These are phyloP conservation scores for Picea sitchensis DNA, from an alignment of 75 land plant species.

Conservation along the genomic window DNA sequence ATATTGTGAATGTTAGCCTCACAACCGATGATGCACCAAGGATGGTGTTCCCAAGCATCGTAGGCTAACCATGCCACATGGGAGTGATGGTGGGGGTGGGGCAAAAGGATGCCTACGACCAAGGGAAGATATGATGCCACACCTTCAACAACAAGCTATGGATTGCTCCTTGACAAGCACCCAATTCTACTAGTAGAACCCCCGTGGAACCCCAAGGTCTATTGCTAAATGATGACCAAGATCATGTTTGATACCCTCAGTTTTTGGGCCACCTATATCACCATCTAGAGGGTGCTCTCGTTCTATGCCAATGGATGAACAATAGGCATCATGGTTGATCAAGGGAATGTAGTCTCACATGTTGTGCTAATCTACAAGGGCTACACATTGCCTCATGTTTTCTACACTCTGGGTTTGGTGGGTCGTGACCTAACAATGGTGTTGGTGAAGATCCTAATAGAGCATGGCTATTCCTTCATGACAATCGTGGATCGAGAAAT, in stretches of 20 bases:
- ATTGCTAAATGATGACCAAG: slow-evolving; percentile 33
- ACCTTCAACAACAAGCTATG: slow-evolving; percentile 36
- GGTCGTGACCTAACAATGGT: slow-evolving; percentile 36
- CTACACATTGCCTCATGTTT: slow-evolving; percentile 20
- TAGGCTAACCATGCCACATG: slow-evolving; percentile 40
- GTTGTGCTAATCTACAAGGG: slow-evolving; percentile 37
- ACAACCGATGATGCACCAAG: slow-evolving; percentile 59
- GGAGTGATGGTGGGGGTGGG: slow-evolving; percentile 62
- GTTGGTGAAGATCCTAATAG: slow-evolving; percentile 30
- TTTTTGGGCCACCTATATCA: slow-evolving; percentile 21
- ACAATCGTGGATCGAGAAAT: slow-evolving; percentile 38
- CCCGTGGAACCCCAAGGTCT: slow-evolving; percentile 33
- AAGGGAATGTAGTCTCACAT: slow-evolving; percentile 41
- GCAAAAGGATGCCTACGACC: slow-evolving; percentile 7
- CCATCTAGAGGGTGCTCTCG: slow-evolving; percentile 39
- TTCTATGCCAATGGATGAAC: slow-evolving; percentile 61
- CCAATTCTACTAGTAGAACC: slow-evolving; percentile 35
- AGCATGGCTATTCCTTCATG: slow-evolving; percentile 39
- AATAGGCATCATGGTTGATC: slow-evolving; percentile 33
- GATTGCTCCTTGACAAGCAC: slow-evolving; percentile 31
- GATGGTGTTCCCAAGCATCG: slow-evolving; percentile 46
- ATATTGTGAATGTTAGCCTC: slow-evolving; percentile 37
- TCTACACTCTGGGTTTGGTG: slow-evolving; percentile 26
- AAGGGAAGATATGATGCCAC: slow-evolving; percentile 31
- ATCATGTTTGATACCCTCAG: slow-evolving; percentile 25